Base-by-base conservation (phyloP, 129 eudicot genomes). In the Gnaphalium uliginosum region DNA sequence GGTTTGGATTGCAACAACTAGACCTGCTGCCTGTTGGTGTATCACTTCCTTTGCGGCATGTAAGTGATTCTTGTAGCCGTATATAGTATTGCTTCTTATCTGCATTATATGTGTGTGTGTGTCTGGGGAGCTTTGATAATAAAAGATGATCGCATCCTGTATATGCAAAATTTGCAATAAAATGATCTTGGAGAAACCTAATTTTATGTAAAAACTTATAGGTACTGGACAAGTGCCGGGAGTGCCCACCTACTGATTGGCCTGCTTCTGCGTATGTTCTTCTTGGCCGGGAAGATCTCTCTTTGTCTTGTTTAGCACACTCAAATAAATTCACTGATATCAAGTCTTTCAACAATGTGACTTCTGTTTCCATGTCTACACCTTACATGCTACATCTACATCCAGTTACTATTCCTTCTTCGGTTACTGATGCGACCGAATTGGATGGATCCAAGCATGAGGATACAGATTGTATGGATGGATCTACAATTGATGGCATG, bases 231-330 rank as follows among this genome's bases (percentile, higher is more conserved):
- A 95, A 81, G 84, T 95, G 99, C 64, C 96, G 99, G 30, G 99
- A 95, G 63, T 87, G 89, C 75, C 99, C 99, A 77, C 96, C 99
- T 22, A 81, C 87, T 5, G 92, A 87, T 82, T 91, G 99, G 99
- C 99, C 99, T 74, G 92, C 89, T 56, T 91, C 96, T 77, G 99
- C 97, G 6, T 95, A 91, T 87, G 90, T 89, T 79, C 99, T 95
- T 78, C 96, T 95, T 84, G 97, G 99, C 27, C 88, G 99, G 53
- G 99, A 95, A 89, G 99, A 95, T 81, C 81, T 95, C 59, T 91
- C 97, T 32, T 88, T 88, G 81, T 87, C 87, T 15, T 81, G 86
- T 83, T 81, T 76, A 63, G 56, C 90, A 51, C 80, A 87, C 75
- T 73, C 87, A 23, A 83, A 79, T 66, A 90, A 87, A 50, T 72